Evolutionary conservation across 2,329 filamentous ascomycete genomes (phyloP), one percentile per base, ranked within the genome.

Genomic region (Colletotrichum australisinense): DNA sequence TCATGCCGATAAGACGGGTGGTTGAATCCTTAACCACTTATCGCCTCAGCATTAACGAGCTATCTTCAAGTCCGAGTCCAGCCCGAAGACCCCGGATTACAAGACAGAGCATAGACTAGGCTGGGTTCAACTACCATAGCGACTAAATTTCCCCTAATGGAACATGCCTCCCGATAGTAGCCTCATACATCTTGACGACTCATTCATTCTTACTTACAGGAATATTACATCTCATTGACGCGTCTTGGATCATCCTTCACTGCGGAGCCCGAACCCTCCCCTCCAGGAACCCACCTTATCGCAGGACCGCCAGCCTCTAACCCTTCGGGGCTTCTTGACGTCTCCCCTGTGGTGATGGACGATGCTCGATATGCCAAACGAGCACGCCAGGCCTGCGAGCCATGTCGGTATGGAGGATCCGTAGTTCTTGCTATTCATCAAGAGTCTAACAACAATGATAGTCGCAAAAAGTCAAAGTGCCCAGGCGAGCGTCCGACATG

Each of bases 291-390:
- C 19, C 19, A 49, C 42, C 19, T 11, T 49, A 49, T 32, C 30
- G 56, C 28, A 58, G n/a, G n/a, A n/a, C 11, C 56, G 30, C 26
- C 11, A 12, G 12, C 12, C n/a, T 30, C 30, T 32, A 14, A 14
- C 55, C 28, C 19, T 28, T n/a, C n/a, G 38, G 28, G 57, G 35
- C 11, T 12, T 38, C 5, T 19, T 14, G 24, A 22, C 22, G n/a
- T 11, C 42, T 26, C 22, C n/a, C 4, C 3, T 24, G 0, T 57
- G 6, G 9, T n/a, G 22, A 72, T 72, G 69, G 69, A 72, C 35
- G 69, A 72, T 24, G 64, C 58, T n/a, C 58, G 69, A 14, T 72
- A 72, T 24, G 58, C 69, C 14, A 72, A 72, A 53, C 46, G 69
- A 24, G 69, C 69, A 1, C 69, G 69, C 7, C 69, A 72, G 28